Evolutionary conservation across 352 stramenopile genomes (phyloP).

Genomic region (Phytophthora kernoviae): DNA sequence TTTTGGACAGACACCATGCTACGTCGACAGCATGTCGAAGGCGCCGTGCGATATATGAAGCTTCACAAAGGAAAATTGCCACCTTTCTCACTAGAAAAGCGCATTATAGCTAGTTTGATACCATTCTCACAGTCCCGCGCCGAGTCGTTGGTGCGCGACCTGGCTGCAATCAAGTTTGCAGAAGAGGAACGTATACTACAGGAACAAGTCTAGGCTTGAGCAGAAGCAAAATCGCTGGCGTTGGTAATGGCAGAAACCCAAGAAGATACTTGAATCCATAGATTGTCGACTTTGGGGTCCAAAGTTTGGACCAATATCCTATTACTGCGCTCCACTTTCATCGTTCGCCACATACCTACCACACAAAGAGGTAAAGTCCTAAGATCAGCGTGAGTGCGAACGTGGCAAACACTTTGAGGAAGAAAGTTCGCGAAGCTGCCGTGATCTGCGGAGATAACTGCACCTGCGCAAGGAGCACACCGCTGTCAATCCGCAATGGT

Average conservation of each 20-base stretch:
- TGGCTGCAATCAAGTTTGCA: slow-evolving; percentile 27
- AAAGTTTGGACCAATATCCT: background rate
- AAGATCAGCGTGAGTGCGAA: slow-evolving; percentile 64
- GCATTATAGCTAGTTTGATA: slow-evolving; percentile 38
- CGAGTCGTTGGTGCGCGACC: slow-evolving; percentile 20
- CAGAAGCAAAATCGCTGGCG: slow-evolving; percentile 15
- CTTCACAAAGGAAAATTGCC: slow-evolving; percentile 58
- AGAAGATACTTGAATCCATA: slow-evolving; percentile 15
- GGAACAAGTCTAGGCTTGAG: slow-evolving; percentile 22
- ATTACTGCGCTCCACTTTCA: background rate
- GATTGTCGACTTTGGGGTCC: background rate
- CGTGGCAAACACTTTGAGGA: slow-evolving; percentile 71
- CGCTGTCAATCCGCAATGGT: slow-evolving; percentile 44
- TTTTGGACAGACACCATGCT: slow-evolving; percentile 50
- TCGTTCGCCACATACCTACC: slow-evolving; percentile 19
- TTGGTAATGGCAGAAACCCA: slow-evolving; percentile 7
- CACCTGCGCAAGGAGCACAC: slow-evolving; percentile 56
- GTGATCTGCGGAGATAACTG: slow-evolving; percentile 45
- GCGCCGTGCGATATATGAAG: slow-evolving; percentile 67
- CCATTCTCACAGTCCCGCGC: slow-evolving; percentile 40
- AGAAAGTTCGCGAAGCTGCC: slow-evolving; percentile 62
- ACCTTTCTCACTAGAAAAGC: slow-evolving; percentile 36
- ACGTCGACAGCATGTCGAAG: slow-evolving; percentile 49
- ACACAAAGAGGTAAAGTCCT: slow-evolving; percentile 51
- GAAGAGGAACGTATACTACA: slow-evolving; percentile 40